Conservation (phyloP, 148 eudicot genomes). For the Euryodendron excelsum region DNA sequence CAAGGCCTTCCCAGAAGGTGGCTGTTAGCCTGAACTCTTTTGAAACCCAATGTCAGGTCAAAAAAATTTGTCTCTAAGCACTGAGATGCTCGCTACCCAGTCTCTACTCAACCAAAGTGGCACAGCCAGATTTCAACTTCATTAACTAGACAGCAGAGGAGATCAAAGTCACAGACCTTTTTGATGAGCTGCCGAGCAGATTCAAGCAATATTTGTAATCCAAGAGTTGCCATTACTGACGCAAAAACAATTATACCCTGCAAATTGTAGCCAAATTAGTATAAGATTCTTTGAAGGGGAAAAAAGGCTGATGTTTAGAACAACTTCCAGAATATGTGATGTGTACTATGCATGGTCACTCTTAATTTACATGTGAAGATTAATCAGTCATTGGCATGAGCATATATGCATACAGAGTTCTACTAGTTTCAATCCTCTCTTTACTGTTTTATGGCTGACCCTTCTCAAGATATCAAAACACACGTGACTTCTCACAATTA, state of each 20-base stretch:
- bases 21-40: no score
- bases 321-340: background rate
- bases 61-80: no score
- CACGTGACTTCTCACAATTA: background rate
- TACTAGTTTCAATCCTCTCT: background rate
- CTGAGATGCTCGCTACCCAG: background rate
- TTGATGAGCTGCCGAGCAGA: conserved; percentile 41
- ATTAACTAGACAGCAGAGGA: background rate
- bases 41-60: background rate
- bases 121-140: background rate
- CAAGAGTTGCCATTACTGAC: conserved; percentile 83
- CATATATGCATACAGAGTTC: background rate
- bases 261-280: conserved; percentile 13
- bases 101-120: background rate
- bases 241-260: conserved; percentile 92
- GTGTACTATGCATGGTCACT: background rate
- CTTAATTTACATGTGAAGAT: background rate
- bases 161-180: conserved; percentile 29
- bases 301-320: background rate
- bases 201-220: conserved; percentile 52
- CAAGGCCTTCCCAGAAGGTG: no score
- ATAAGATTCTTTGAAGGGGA: background rate
- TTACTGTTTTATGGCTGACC: background rate
- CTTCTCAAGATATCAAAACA: background rate
- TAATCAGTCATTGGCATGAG: background rate